A percentile compares a stretch with the other conserved stretches of the same genome.
phyloP scores from a whole-genome alignment of 2,329 filamentous ascomycete species.

The Pseudohalonectria lignicola region DNA sequence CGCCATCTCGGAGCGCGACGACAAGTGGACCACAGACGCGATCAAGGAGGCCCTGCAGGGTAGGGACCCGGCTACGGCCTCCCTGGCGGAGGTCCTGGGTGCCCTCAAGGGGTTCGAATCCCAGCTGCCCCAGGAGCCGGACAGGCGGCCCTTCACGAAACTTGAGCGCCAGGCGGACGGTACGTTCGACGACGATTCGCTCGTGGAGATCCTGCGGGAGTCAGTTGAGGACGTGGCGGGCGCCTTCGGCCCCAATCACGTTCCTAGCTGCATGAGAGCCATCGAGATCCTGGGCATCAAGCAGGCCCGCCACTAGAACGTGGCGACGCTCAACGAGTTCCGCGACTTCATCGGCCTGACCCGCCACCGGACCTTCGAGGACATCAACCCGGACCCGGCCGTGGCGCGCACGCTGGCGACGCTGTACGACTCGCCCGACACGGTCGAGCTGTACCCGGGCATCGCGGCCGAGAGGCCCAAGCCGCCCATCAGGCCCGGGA shows the following conservation, averaged over 20 bases:
- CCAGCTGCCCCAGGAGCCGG: slow-evolving; percentile 35
- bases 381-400: slow-evolving; percentile 37
- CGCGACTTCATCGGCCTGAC: slow-evolving; percentile 39
- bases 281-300: slow-evolving; percentile 35
- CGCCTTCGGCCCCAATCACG: slow-evolving; percentile 38
- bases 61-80: slow-evolving; percentile 31
- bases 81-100: slow-evolving; percentile 32
- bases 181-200: slow-evolving; percentile 30
- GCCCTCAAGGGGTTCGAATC: slow-evolving; percentile 35
- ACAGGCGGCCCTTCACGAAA: slow-evolving; percentile 38
- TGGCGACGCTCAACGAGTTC: slow-evolving; percentile 42
- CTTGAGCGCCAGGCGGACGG: slow-evolving; percentile 31
- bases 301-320: slow-evolving; percentile 34
- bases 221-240: slow-evolving; percentile 36
- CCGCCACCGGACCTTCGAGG: slow-evolving; percentile 35
- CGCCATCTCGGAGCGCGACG: slow-evolving; percentile 28
- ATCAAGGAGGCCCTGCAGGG: slow-evolving; percentile 19
- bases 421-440: slow-evolving; percentile 39
- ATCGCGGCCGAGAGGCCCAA: slow-evolving; percentile 45
- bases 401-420: slow-evolving; percentile 29
- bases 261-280: slow-evolving; percentile 31
- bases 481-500: slow-evolving; percentile 32
- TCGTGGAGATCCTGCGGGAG: slow-evolving; percentile 42
- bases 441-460: slow-evolving; percentile 47
- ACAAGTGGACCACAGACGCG: slow-evolving; percentile 29